Evolutionary conservation across 768 basidiomycete genomes (phyloP).

Genomic region (Tylopilus rubrobrunneus): DNA sequence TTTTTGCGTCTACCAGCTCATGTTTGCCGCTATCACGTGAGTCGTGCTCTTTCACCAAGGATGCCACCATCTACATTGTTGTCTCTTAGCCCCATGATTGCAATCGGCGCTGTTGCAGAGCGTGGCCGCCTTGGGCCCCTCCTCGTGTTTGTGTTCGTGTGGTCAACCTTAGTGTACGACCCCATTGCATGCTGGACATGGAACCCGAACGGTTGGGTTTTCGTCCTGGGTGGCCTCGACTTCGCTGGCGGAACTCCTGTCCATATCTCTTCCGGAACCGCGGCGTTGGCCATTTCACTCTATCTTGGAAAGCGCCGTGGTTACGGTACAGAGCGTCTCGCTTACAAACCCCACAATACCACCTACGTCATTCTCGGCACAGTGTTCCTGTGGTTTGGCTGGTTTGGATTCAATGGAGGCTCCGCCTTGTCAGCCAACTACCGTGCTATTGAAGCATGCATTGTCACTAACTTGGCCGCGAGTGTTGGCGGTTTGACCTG

Average conservation of each 20-base stretch:
- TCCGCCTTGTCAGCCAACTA: constrained; percentile 86
- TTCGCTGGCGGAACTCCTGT: constrained; percentile 97
- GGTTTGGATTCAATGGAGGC: constrained; percentile 97
- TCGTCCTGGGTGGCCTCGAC: constrained; percentile 76
- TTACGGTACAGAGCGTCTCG: constrained; percentile 85
- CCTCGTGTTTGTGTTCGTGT: constrained; percentile 86
- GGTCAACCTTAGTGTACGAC: constrained; percentile 88
- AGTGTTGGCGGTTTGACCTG: constrained; percentile 85
- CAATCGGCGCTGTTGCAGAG: constrained; percentile 90
- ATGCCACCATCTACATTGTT: constrained; percentile 11
- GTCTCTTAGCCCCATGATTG: constrained; percentile 66
- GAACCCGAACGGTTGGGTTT: constrained; percentile 78
- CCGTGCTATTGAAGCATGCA: constrained; percentile 82
- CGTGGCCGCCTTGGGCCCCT: constrained; percentile 81
- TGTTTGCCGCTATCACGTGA: constrained; percentile 88
- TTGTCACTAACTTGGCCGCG: constrained; percentile 91
- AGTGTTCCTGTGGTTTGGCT: constrained; percentile 90
- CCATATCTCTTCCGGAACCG: constrained; percentile 91
- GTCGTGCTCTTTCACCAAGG: constrained; percentile 20
- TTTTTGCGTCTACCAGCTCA: constrained; percentile 83
- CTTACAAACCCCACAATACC: constrained; percentile 94
- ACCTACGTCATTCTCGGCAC: constrained; percentile 94
- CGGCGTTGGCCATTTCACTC: constrained; percentile 85
- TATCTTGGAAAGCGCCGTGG: constrained; percentile 90
- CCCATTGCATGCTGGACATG: constrained; percentile 97